phyloP scores from a whole-genome alignment of 306 rosid genomes.

The Ormosia semicastrata region DNA sequence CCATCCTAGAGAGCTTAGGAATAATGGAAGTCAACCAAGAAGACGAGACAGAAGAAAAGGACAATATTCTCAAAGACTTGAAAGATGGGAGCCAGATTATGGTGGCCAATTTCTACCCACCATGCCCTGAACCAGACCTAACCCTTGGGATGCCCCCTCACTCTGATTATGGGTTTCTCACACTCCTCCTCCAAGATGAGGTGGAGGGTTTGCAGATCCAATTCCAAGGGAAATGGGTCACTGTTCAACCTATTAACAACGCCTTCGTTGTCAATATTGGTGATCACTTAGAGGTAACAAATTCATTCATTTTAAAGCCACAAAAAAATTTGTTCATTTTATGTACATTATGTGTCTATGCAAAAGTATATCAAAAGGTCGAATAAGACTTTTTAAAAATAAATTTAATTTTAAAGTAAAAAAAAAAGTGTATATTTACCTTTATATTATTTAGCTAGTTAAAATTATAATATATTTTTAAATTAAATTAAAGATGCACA shows the following conservation, averaged over 20 bases:
- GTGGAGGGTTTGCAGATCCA: conserved; percentile 82
- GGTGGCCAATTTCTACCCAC: conserved; percentile 79
- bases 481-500: no score
- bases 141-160: conserved; percentile 94
- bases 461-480: no score
- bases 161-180: conserved; percentile 91
- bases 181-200: conserved; percentile 80
- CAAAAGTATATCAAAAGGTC: no score
- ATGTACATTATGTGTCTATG: no score
- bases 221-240: conserved; percentile 66
- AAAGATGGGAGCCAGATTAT: conserved; percentile 86
- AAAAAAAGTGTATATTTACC: no score
- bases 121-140: conserved; percentile 90
- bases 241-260: conserved; percentile 69
- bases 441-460: no score
- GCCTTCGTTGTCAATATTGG: conserved; percentile 85
- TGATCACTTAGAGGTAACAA: conserved; percentile 84
- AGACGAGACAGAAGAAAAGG: conserved; percentile 32
- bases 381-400: no score
- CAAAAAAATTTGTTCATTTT: not conserved
- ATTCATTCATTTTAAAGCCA: not conserved
- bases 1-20: conserved; percentile 71
- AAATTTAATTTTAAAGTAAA: no score
- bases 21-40: conserved; percentile 28
- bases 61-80: conserved; percentile 43